Conservation (phyloP, 805 yeast species). For the Wickerhamomyces bisporus region DNA sequence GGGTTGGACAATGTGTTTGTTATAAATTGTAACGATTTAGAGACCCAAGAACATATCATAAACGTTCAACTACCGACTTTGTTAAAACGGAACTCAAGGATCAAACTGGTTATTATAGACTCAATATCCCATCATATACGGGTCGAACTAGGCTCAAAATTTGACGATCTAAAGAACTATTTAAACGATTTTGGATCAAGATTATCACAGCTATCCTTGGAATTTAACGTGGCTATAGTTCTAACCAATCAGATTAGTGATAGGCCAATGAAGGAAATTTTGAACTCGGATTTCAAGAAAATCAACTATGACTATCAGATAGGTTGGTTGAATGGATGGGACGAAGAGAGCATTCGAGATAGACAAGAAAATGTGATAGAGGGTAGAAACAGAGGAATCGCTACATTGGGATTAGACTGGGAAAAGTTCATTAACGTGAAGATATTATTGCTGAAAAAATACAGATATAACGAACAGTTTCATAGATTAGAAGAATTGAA, state of each 20-base stretch:
- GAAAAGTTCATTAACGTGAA: constrained; percentile 46
- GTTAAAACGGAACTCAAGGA: constrained; percentile 30
- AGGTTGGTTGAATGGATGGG: constrained; percentile 78
- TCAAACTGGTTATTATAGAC: constrained; percentile 66
- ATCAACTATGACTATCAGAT: constrained; percentile 54
- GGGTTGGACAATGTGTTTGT: constrained; percentile 38
- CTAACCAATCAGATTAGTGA: constrained; percentile 81
- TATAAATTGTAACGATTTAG: constrained; percentile 60
- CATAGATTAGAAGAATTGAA: constrained; percentile 20
- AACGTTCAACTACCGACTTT: constrained; percentile 64
- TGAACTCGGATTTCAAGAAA: constrained; percentile 20
- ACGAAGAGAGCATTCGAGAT: constrained; percentile 32
- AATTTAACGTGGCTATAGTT: constrained; percentile 53
- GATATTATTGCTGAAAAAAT: constrained; percentile 38
- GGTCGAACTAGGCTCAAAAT: constrained; percentile 45
- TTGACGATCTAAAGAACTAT: constrained; percentile 36
- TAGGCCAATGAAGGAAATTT: constrained; percentile 30
- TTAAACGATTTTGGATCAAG: constrained; percentile 38
- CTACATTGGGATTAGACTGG: constrained; percentile 56
- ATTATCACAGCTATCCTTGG: constrained; percentile 43
- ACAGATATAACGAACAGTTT: constrained; percentile 29
- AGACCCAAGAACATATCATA: constrained; percentile 68
- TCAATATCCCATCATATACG: constrained; percentile 80
- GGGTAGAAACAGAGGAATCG: constrained; percentile 26
- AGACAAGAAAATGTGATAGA: constrained; percentile 21